phyloP scores from a whole-genome alignment of 768 basidiomycete genomes.

The Mycena olivaceomarginata region DNA sequence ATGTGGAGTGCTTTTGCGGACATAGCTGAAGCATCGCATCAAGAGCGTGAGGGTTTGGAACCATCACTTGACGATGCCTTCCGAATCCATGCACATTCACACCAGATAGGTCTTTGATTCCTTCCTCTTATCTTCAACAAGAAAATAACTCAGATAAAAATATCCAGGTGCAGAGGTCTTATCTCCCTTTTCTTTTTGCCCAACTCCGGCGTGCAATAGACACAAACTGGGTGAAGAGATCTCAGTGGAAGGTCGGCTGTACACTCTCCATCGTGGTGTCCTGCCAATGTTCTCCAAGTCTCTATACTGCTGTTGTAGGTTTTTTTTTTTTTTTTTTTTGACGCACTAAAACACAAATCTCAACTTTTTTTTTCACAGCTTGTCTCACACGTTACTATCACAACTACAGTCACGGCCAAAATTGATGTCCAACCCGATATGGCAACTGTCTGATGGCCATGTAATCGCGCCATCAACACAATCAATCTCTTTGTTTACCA shows the following conservation, averaged over 20 bases:
- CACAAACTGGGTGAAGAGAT: background rate
- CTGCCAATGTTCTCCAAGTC: slow-evolving; percentile 12
- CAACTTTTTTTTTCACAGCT: background rate
- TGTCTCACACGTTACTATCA: background rate
- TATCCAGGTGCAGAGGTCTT: slow-evolving; percentile 1
- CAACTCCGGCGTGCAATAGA: background rate
- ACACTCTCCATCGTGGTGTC: background rate
- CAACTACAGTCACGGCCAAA: too few relatives aligned
- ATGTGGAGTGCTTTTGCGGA: slow-evolving; percentile 21
- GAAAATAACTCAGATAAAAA: background rate
- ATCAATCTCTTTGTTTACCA: too few relatives aligned
- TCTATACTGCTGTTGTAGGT: slow-evolving; percentile 1
- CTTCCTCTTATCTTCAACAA: too few relatives aligned
- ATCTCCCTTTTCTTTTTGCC: background rate
- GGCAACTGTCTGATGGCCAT: too few relatives aligned
- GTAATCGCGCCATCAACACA: too few relatives aligned
- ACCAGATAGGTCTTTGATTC: background rate
- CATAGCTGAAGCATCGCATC: background rate
- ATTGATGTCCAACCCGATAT: too few relatives aligned
- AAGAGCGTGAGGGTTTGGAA: background rate
- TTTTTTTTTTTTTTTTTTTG: background rate
- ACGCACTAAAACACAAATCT: background rate
- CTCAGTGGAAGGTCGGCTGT: slow-evolving; percentile 6
- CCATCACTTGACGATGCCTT: background rate
- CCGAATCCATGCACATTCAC: background rate